Percentiles rank a stretch among this genome's conserved stretches.
These are phyloP conservation scores for Vicia villosa DNA, from an alignment of 306 rosid genomes.

Conservation along the genomic window DNA sequence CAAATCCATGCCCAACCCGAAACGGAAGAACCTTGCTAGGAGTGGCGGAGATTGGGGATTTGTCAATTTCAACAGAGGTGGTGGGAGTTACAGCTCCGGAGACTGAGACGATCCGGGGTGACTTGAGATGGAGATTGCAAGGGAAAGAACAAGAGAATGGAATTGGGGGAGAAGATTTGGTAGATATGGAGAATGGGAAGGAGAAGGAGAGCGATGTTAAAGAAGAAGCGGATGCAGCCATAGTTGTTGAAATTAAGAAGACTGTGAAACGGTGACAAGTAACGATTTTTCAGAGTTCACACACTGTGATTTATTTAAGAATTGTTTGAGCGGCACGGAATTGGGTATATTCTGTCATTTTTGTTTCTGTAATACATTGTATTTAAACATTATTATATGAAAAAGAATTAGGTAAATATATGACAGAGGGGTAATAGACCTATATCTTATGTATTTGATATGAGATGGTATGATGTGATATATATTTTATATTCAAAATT, in stretches of 20 bases:
- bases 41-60: slow-evolving; percentile 39
- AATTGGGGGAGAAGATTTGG: slow-evolving; percentile 21
- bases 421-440: too few relatives aligned
- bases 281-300: not conserved
- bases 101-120: slow-evolving; percentile 25
- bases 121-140: slow-evolving; percentile 28
- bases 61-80: slow-evolving; percentile 45
- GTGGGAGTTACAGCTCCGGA: slow-evolving; percentile 42
- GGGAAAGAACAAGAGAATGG: slow-evolving; percentile 40
- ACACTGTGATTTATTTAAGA: not conserved
- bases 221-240: slow-evolving; percentile 48
- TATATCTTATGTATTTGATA: too few relatives aligned
- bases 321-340: not conserved
- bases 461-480: too few relatives aligned
- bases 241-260: slow-evolving; percentile 35
- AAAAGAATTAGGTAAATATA: too few relatives aligned
- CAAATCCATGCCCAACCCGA: slow-evolving; percentile 93
- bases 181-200: slow-evolving; percentile 18
- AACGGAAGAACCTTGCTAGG: slow-evolving; percentile 73
- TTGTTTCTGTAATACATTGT: not conserved
- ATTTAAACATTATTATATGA: too few relatives aligned
- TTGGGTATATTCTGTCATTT: not conserved
- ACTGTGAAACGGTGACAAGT: not conserved
- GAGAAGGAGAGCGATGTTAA: slow-evolving; percentile 41
- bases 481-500: too few relatives aligned